These are phyloP conservation scores for Neonectria faginata DNA, from an alignment of 2,329 filamentous ascomycete genomes.

Conservation along the genomic window DNA sequence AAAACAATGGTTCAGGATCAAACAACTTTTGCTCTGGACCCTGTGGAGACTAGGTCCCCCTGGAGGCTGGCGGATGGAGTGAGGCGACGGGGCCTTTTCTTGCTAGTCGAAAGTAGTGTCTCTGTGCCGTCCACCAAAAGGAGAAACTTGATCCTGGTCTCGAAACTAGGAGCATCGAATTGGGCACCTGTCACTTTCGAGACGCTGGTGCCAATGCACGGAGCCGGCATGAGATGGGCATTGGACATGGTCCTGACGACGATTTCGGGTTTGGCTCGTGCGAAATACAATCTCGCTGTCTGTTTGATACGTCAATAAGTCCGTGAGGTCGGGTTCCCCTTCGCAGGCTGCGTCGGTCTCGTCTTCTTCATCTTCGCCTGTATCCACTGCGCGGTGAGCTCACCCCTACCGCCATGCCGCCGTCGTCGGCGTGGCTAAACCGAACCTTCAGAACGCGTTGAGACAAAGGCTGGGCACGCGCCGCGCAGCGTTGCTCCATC, in stretches of 20 bases:
- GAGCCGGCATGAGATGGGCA: constrained; percentile 14
- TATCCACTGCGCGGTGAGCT: constrained; percentile 37
- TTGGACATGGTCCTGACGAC: constrained; percentile 14
- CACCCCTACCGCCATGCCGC: constrained; percentile 36
- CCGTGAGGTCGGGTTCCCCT: constrained; percentile 18
- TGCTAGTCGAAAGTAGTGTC: constrained; percentile 17
- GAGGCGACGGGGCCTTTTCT: constrained; percentile 16
- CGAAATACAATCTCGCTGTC: background rate
- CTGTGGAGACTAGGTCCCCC: constrained; percentile 9
- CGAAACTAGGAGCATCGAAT: constrained; percentile 39
- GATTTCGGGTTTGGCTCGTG: constrained; percentile 12
- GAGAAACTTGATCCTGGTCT: constrained; percentile 34
- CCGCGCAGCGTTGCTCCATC: constrained; percentile 4
- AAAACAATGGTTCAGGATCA: constrained; percentile 18
- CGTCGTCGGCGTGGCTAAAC: constrained; percentile 31
- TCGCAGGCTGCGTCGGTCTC: constrained; percentile 16
- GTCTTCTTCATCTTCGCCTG: constrained; percentile 29
- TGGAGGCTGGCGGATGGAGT: constrained; percentile 19
- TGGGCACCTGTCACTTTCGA: constrained; percentile 34
- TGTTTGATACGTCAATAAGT: constrained; percentile 41
- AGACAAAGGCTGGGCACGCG: constrained; percentile 30
- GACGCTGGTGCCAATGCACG: constrained; percentile 23
- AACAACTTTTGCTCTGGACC: constrained; percentile 19
- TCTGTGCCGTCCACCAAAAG: constrained; percentile 33
- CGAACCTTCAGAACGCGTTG: constrained; percentile 26